A percentile compares a stretch with the other conserved stretches of the same genome.
These are phyloP conservation scores for Hymenochaete sp. DNA, from an alignment of 1,284 basidiomycete species.

Conservation along the genomic window DNA sequence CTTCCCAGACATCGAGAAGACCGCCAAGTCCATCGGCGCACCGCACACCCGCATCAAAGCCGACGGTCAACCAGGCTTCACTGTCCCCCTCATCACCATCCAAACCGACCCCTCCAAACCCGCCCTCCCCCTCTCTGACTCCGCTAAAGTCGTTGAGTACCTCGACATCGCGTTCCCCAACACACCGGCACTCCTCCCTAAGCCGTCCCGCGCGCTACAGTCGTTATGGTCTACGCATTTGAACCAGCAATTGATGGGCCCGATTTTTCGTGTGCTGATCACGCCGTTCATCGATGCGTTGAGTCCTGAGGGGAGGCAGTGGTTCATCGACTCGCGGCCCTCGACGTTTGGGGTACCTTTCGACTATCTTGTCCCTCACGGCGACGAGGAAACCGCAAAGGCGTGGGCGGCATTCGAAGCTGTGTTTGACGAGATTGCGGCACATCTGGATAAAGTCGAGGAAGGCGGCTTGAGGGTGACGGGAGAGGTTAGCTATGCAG, in stretches of 20 bases:
- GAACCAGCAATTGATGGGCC: conserved; percentile 14
- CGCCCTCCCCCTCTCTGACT: conserved; percentile 30
- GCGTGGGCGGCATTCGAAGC: conserved; percentile 8
- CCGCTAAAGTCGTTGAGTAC: conserved; percentile 34
- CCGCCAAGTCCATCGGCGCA: conserved; percentile 27
- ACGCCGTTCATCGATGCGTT: neutral
- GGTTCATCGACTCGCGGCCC: conserved; percentile 2
- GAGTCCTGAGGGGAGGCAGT: neutral
- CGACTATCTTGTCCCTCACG: conserved; percentile 14
- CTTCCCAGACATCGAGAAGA: conserved; percentile 31
- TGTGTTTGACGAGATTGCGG: neutral
- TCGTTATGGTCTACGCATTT: conserved; percentile 23
- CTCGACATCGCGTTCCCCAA: conserved; percentile 39
- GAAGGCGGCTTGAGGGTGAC: neutral
- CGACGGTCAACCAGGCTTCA: conserved; percentile 28
- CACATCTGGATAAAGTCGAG: neutral
- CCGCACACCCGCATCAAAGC: conserved; percentile 24
- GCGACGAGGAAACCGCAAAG: conserved; percentile 10
- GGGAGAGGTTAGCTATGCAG: neutral
- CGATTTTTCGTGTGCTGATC: conserved; percentile 14
- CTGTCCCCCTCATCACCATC: conserved; percentile 30
- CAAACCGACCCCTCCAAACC: conserved; percentile 25
- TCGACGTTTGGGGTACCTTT: conserved; percentile 6
- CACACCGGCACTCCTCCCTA: conserved; percentile 29
- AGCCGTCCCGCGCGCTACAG: conserved; percentile 25